Conservation (phyloP, 305 asterid species). For the Rubia tinctorum region DNA sequence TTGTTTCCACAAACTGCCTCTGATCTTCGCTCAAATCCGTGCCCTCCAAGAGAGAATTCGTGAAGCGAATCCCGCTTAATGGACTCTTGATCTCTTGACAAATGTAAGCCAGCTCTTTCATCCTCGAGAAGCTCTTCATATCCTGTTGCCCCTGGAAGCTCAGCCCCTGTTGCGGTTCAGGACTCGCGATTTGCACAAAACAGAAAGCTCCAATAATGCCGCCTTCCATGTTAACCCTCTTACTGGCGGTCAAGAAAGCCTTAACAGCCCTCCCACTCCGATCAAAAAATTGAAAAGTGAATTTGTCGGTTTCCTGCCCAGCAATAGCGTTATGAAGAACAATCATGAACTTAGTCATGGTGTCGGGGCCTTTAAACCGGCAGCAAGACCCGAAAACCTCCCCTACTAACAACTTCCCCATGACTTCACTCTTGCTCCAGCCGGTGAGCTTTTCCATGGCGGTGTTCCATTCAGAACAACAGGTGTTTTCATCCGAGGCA, state of each 20-base stretch:
- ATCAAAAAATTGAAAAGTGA: conserved; percentile 62
- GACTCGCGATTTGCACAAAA: conserved; percentile 87
- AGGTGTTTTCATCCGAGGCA: conserved; percentile 92
- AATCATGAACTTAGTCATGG: conserved; percentile 69
- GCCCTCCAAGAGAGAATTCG: conserved; percentile 75
- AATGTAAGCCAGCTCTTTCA: conserved; percentile 62
- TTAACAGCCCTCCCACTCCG: conserved; percentile 64
- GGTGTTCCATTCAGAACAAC: conserved; percentile 96
- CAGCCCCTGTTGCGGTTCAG: conserved; percentile 82
- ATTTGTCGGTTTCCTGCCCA: conserved; percentile 64
- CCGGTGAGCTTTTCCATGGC: conserved; percentile 86
- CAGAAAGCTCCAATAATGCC: conserved; percentile 81
- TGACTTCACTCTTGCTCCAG: conserved; percentile 69
- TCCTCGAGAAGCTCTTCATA: conserved; percentile 40
- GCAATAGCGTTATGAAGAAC: conserved; percentile 68
- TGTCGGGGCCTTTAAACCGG: conserved; percentile 71
- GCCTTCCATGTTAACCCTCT: conserved; percentile 63
- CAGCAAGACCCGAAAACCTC: conserved; percentile 90
- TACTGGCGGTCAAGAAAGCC: conserved; percentile 70
- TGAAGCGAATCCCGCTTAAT: conserved; percentile 80
- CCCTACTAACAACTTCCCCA: conserved; percentile 82
- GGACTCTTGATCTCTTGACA: conserved; percentile 77
- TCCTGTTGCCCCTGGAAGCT: conserved; percentile 70
- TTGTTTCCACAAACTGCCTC: conserved; percentile 53
- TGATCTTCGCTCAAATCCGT: conserved; percentile 69